Conservation (phyloP, 1,284 basidiomycete genomes). For the Tylopilus orsonianus region DNA sequence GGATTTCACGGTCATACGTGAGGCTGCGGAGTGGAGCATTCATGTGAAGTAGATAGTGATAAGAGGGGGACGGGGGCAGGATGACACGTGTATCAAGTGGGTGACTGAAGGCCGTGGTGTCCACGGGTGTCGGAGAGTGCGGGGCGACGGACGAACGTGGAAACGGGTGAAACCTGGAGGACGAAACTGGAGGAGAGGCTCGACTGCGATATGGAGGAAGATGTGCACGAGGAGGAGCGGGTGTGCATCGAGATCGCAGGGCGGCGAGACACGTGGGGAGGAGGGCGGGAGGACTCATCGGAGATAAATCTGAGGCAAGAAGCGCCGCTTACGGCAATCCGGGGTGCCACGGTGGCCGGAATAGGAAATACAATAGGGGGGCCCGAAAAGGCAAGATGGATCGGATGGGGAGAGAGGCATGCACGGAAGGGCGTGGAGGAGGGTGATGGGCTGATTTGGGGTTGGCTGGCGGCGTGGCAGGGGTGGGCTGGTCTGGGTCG, state of each 20-base stretch:
- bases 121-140: constrained; percentile 18
- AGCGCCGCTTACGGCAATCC: constrained; percentile 31
- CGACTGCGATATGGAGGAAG: constrained; percentile 23
- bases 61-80: constrained; percentile 14
- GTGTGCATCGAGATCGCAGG: constrained; percentile 26
- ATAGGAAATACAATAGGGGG: constrained; percentile 21
- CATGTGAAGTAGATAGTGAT: constrained; percentile 24
- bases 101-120: constrained; percentile 20
- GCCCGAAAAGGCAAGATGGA: constrained; percentile 20
- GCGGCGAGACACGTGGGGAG: constrained; percentile 30
- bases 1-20: constrained; percentile 19
- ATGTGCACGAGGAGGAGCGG: constrained; percentile 20
- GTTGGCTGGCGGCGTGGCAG: constrained; percentile 22
- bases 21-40: constrained; percentile 19
- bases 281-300: constrained; percentile 20
- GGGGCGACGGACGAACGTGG: constrained; percentile 14
- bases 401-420: constrained; percentile 20
- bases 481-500: constrained; percentile 24
- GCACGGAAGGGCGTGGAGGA: constrained; percentile 28
- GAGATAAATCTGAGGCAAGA: constrained; percentile 32
- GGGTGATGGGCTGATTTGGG: constrained; percentile 27
- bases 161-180: constrained; percentile 8
- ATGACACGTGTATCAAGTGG: constrained; percentile 23
- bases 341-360: constrained; percentile 30
- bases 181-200: constrained; percentile 16